Conservation (phyloP, 495 filamentous ascomycete genomes). For the Aspergillus sparsus region DNA sequence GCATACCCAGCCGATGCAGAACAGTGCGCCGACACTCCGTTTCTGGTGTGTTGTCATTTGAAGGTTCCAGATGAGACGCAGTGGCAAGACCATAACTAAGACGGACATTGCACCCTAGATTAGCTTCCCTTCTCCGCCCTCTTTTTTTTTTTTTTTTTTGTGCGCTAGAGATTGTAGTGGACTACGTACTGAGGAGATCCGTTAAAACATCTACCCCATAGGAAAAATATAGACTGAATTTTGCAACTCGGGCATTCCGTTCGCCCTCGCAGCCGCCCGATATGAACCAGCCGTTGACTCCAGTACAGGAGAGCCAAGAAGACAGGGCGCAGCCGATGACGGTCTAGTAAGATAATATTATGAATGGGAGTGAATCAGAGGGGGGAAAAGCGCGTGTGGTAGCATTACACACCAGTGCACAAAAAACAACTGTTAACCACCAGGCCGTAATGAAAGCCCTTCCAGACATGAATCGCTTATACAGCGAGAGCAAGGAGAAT, state of each 20-base stretch:
- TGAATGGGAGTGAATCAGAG: not conserved
- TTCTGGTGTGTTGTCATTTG: conserved; percentile 48
- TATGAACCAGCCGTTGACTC: conserved; percentile 45
- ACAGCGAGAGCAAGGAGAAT: conserved; percentile 46
- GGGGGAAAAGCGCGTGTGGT: not conserved
- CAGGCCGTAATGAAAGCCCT: conserved; percentile 28
- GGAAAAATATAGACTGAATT: conserved; percentile 45
- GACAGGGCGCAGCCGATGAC: conserved; percentile 40
- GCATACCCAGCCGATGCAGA: conserved; percentile 53
- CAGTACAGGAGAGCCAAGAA: conserved; percentile 38
- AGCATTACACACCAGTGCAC: conserved; percentile 36
- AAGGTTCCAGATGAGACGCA: conserved; percentile 52
- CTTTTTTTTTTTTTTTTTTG: not conserved
- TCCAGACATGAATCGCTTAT: conserved; percentile 38
- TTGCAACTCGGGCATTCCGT: conserved; percentile 36
- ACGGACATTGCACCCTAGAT: too few relatives aligned
- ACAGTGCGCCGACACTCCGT: conserved; percentile 47
- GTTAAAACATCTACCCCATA: conserved; percentile 44
- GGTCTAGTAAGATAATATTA: conserved; percentile 17
- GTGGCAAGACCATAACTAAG: conserved; percentile 53
- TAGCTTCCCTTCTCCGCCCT: too few relatives aligned
- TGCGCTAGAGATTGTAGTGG: not conserved
- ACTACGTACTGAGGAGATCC: conserved; percentile 44
- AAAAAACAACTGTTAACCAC: conserved; percentile 42
- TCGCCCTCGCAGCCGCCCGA: conserved; percentile 23